These are phyloP conservation scores for Penicillium italicum DNA, from an alignment of 2,329 filamentous ascomycete species.

Conservation along the genomic window DNA sequence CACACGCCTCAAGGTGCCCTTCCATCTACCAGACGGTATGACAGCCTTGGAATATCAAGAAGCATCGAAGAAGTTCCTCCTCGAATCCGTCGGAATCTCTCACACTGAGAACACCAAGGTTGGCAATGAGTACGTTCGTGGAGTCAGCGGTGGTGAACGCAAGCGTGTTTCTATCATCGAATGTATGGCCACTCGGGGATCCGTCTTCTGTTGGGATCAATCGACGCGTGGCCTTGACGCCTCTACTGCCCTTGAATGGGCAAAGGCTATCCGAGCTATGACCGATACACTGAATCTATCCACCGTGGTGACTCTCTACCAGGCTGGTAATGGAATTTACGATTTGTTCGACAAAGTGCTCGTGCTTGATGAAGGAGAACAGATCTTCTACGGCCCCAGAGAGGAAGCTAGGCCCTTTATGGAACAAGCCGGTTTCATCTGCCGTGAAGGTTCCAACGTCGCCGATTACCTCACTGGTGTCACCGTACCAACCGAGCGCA, in stretches of 20 bases:
- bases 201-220: conserved; percentile 66
- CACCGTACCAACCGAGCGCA: conserved; percentile 53
- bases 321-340: conserved; percentile 68
- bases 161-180: conserved; percentile 69
- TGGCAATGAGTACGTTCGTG: conserved; percentile 63
- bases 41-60: conserved; percentile 47
- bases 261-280: conserved; percentile 60
- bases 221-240: conserved; percentile 64
- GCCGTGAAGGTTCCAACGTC: conserved; percentile 59
- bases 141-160: conserved; percentile 65
- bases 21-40: conserved; percentile 45
- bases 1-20: conserved; percentile 56
- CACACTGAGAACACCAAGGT: conserved; percentile 65
- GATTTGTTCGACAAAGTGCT: conserved; percentile 68
- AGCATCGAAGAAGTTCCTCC: conserved; percentile 53
- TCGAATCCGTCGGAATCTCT: conserved; percentile 55
- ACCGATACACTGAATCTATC: conserved; percentile 60
- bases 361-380: conserved; percentile 62
- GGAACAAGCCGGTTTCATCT: conserved; percentile 62
- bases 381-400: conserved; percentile 63
- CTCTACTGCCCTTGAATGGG: conserved; percentile 60
- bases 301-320: conserved; percentile 64
- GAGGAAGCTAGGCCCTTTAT: conserved; percentile 61
- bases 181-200: conserved; percentile 54
- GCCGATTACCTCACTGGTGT: conserved; percentile 65